These are phyloP conservation scores for Xylaria scruposa DNA, from an alignment of 495 filamentous ascomycete genomes.

Conservation along the genomic window DNA sequence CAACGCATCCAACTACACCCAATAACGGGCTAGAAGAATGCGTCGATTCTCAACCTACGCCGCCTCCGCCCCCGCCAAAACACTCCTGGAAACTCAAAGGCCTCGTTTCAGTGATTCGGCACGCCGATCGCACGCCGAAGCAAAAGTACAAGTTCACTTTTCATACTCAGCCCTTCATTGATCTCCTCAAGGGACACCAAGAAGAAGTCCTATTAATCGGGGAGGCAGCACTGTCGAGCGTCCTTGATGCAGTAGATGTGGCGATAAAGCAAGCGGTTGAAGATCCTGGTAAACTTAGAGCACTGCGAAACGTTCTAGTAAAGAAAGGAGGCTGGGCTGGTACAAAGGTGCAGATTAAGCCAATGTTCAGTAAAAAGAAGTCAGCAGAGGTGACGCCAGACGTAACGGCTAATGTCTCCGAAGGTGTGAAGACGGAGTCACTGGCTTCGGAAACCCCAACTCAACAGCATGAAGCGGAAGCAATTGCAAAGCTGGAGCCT, in stretches of 20 bases:
- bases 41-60: conserved; percentile 43
- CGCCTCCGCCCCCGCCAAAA: conserved; percentile 85
- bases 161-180: conserved; percentile 94
- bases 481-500: conserved; percentile 23
- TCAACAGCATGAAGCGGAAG: conserved; percentile 63
- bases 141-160: conserved; percentile 99
- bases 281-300: conserved; percentile 82
- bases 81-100: conserved; percentile 98
- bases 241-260: conserved; percentile 79
- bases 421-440: conserved; percentile 35
- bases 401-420: conserved; percentile 33
- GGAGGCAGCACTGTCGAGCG: conserved; percentile 86
- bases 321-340: conserved; percentile 93
- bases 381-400: conserved; percentile 50
- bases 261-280: conserved; percentile 81
- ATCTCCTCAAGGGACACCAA: conserved; percentile 89
- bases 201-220: conserved; percentile 96
- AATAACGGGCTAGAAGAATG: conserved; percentile 37
- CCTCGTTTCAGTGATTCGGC: conserved; percentile 95
- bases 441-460: conserved; percentile 66
- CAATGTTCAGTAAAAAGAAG: conserved; percentile 90
- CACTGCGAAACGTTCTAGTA: conserved; percentile 82
- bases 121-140: conserved; percentile 96
- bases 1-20: conserved; percentile 51
- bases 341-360: conserved; percentile 99